A percentile compares a stretch with the other conserved stretches of the same genome.
Conservation (phyloP, 2,329 filamentous ascomycete species). For the Ophiostoma novo-ulmi region DNA sequence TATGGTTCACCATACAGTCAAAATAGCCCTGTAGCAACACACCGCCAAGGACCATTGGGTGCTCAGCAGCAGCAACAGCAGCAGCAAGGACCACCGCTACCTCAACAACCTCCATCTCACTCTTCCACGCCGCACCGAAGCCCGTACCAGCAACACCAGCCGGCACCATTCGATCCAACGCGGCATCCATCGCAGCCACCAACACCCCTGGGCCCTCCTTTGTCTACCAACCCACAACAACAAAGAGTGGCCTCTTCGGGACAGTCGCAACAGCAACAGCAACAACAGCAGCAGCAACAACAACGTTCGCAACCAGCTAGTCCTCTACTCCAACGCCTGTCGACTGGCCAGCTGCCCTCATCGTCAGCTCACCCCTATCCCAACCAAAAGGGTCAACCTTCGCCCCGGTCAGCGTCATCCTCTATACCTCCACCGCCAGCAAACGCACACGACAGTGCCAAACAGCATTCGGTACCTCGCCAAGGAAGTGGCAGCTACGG, state of each 20-base stretch:
- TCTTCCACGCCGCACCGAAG: background rate
- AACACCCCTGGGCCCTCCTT: slow-evolving; percentile 11
- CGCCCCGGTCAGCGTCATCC: slow-evolving; percentile 34
- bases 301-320: slow-evolving; percentile 50
- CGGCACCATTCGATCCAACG: slow-evolving; percentile 2
- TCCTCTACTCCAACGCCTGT: slow-evolving; percentile 53
- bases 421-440: slow-evolving; percentile 4
- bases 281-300: slow-evolving; percentile 17
- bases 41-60: background rate
- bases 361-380: background rate
- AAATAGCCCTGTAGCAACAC: slow-evolving; percentile 13
- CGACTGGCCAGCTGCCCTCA: slow-evolving; percentile 27
- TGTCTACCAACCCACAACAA: slow-evolving; percentile 16
- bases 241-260: slow-evolving; percentile 7
- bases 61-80: slow-evolving; percentile 6
- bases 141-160: slow-evolving; percentile 1
- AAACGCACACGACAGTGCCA: slow-evolving; percentile 15
- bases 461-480: slow-evolving; percentile 26
- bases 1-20: slow-evolving; percentile 1
- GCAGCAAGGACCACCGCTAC: background rate
- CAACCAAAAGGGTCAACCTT: slow-evolving; percentile 22
- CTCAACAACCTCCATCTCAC: background rate
- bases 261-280: slow-evolving; percentile 4
- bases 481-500: slow-evolving; percentile 21
- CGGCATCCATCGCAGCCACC: slow-evolving; percentile 7